Percentiles rank a stretch among this genome's conserved stretches.
These are phyloP conservation scores for Botrytis medusae DNA, from an alignment of 2,329 filamentous ascomycete species.

Conservation along the genomic window DNA sequence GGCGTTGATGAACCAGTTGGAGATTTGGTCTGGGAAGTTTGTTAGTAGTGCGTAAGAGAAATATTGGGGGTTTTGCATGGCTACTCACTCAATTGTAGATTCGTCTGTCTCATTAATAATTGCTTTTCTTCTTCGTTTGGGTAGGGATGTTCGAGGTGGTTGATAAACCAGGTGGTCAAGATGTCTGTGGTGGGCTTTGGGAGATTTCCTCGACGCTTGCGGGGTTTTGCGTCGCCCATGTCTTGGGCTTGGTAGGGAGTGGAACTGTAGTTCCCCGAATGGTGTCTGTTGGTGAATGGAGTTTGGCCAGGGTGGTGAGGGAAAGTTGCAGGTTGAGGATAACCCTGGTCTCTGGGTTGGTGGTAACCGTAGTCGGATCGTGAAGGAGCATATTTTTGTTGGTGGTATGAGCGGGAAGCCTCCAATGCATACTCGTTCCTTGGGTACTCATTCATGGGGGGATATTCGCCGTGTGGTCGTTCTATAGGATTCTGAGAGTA, in stretches of 20 bases:
- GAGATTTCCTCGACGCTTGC: constrained; percentile 76
- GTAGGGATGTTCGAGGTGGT: constrained; percentile 78
- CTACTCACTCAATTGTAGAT: constrained; percentile 72
- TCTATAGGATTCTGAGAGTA: neutral
- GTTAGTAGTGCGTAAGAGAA: constrained; percentile 5
- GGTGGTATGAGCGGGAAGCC: neutral
- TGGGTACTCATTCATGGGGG: neutral
- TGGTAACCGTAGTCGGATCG: constrained; percentile 21
- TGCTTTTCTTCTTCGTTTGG: constrained; percentile 87
- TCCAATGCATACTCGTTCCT: constrained; percentile 19
- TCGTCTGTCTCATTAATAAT: constrained; percentile 72
- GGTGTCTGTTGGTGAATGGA: constrained; percentile 30
- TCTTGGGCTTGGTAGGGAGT: constrained; percentile 21
- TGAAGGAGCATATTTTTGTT: constrained; percentile 9
- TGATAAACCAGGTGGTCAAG: constrained; percentile 74
- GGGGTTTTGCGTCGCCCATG: constrained; percentile 30
- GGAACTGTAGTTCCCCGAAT: constrained; percentile 3
- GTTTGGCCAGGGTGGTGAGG: constrained; percentile 29
- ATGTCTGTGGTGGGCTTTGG: constrained; percentile 88
- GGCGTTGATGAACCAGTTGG: constrained; percentile 81
- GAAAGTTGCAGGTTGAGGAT: neutral
- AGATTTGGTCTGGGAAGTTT: constrained; percentile 59
- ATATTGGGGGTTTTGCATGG: neutral
- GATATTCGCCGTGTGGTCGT: neutral
- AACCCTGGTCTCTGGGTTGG: constrained; percentile 19